Base-by-base conservation (phyloP, 371 early-diverging fungal genomes). In the Rhizopus microsporus region DNA sequence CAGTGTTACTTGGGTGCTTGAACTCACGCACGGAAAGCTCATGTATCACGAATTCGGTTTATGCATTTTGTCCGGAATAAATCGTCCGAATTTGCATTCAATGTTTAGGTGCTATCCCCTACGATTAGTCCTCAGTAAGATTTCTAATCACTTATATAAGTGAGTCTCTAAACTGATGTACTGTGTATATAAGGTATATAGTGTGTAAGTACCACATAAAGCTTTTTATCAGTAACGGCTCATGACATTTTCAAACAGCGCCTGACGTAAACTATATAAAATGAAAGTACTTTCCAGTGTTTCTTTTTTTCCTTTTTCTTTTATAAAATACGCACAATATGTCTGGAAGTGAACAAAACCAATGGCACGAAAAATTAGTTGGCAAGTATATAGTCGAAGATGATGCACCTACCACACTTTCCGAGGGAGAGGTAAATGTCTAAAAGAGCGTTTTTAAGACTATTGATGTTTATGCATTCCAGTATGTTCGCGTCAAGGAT, bases 401-500 rank as follows among this genome's bases (percentile, higher is more conserved):
- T 23, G 47, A 47, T 46, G 33, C 30, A 9, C 39, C 51, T 16
- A 46, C 45, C 30, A 31, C 47, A 7, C 13, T 59, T 1, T 44
- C n/a, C 5, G 35, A 30, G 12, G 39, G 44, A 5, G n/a, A 59
- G 40, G 53, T 52, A 45, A 44, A 6, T n/a, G 29, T 4, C 15
- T 30, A 13, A 2, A 5, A 15, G 39, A n/a, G 5, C 0, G 13
- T 44, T 3, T 15, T 43, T 35, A 23, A 43, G 13, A 7, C 2
- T 38, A 32, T 23, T 29, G 39, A 35, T 17, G 3, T 23, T 4
- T 49, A 7, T 23, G 17, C 16, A 37, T 51, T n/a, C 2, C 9
- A 17, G 15, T 55, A 60, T 34, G 42, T 60, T 16, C 65, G 59
- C n/a, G 42, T 40, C 10, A 68, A 57, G 8, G 70, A 78, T 0